Percentiles rank a stretch among this genome's conserved stretches.
These are phyloP conservation scores for Pseudocercospora fuligena DNA, from an alignment of 2,329 filamentous ascomycete species.

Conservation along the genomic window DNA sequence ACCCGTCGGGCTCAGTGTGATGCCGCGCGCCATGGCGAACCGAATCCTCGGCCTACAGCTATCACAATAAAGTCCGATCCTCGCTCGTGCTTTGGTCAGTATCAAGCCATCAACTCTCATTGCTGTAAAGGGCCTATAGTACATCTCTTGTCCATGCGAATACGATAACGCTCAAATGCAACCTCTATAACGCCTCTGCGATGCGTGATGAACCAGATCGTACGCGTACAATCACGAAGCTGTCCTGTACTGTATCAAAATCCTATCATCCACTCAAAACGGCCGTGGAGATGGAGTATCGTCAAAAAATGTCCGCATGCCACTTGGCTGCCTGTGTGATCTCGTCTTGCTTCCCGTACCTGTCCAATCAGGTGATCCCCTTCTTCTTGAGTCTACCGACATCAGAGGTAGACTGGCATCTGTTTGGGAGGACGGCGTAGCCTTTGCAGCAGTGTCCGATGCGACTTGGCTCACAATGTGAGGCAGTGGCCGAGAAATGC, in stretches of 20 bases:
- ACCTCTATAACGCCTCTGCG: not conserved
- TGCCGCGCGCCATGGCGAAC: not conserved
- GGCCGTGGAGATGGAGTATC: constrained; percentile 4
- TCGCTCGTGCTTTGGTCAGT: not conserved
- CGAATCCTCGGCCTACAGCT: not conserved
- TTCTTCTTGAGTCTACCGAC: constrained; percentile 6
- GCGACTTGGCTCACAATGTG: constrained; percentile 11
- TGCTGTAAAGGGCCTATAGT: not conserved
- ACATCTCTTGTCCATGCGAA: not conserved
- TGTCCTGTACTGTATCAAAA: not conserved
- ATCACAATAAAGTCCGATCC: not conserved
- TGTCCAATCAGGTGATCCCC: constrained; percentile 12
- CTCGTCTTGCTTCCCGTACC: not conserved
- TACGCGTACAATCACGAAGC: not conserved
- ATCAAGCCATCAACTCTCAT: not conserved
- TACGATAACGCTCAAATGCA: not conserved
- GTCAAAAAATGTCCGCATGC: constrained; percentile 1
- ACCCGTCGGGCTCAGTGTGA: not conserved
- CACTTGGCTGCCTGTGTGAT: not conserved
- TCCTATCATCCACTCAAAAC: not conserved
- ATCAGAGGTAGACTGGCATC: not conserved
- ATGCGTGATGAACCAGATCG: not conserved
- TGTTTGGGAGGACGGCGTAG: not conserved
- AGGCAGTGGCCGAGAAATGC: constrained; percentile 20
- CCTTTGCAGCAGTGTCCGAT: not conserved